These are phyloP conservation scores for Carex cristatella DNA, from an alignment of 176 grass and related monocot species.

Conservation along the genomic window DNA sequence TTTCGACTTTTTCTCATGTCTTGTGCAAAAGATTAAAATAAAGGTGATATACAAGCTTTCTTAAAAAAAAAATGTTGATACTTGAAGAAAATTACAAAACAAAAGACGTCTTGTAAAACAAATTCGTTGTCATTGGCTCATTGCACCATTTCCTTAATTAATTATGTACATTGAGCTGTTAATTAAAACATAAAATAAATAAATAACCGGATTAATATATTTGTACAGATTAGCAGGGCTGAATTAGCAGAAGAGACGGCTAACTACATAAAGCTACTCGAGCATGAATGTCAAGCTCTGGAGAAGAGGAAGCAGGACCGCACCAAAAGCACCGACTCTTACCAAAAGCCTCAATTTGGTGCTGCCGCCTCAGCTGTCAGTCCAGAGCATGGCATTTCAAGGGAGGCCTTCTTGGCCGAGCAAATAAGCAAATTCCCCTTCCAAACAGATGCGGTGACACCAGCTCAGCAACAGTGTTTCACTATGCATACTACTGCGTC, in stretches of 20 bases:
- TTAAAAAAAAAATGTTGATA: not conserved
- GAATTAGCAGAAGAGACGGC: conserved; percentile 39
- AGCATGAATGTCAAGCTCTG: conserved; percentile 27
- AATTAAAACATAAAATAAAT: not conserved
- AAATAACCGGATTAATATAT: not conserved
- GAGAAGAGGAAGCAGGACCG: conserved; percentile 41
- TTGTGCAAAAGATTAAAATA: not conserved
- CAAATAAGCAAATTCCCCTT: not conserved
- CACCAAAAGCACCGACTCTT: no score
- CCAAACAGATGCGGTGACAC: not conserved
- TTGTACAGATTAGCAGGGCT: conserved; percentile 37
- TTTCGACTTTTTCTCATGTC: not conserved
- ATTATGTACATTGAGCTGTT: not conserved
- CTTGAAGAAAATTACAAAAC: not conserved
- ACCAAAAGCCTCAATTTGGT: not conserved
- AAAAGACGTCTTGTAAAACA: not conserved
- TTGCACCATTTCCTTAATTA: not conserved
- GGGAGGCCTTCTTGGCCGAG: conserved; percentile 33
- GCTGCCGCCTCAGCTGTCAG: not conserved
- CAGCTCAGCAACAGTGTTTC: not conserved
- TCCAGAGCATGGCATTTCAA: not conserved
- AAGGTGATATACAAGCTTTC: not conserved
- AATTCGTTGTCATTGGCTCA: not conserved
- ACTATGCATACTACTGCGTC: conserved; percentile 39
- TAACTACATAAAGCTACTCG: conserved; percentile 44